Evolutionary conservation across 345 rosid species (phyloP), one percentile per base, ranked within the genome.

Genomic region (Pistacia integerrima): DNA sequence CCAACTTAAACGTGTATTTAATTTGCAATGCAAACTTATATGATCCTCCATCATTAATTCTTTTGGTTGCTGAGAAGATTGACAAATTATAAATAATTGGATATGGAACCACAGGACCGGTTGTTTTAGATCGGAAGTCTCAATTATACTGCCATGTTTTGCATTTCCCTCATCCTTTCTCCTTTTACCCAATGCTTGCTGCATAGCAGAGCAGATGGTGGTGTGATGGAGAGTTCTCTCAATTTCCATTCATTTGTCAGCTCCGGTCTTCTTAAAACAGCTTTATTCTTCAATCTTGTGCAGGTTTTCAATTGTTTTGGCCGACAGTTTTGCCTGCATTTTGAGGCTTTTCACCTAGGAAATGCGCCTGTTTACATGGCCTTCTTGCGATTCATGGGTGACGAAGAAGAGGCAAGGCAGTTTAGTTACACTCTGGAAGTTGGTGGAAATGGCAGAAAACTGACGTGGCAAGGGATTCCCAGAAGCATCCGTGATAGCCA

Each of bases 351-450:
- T 76, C 87, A 74, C n/a, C 80, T 88, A 0, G 91, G 87, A 16
- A 77, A n/a, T 62, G 87, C 88, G 14, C 89, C 91, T 1, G 87
- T 86, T 63, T 88, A 86, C 88, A 88, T 88, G 88, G 89, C 89
- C 28, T 86, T 86, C 76, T 79, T 88, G 56, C 85, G 88, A 41
- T 88, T 88, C 84, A 88, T 88, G 91, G 91, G 91, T 7, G 79
- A 72, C 4, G 89, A 86, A 30, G 85, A 84, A 0, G 89, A 86
- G 59, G 87, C 89, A 16, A 74, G 79, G 77, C 82, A 84, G 46
- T 88, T 83, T 54, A 81, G 89, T 74, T 88, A 88, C 87, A 86
- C 86, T 65, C 72, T 88, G 4, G 91, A 88, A 75, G 91, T 88
- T 0, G 89, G 91, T 2, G 88, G 88, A 33, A 83, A 78, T 67